phyloP scores from a whole-genome alignment of 2,329 filamentous ascomycete species.

The Pseudopithomyces maydicus region DNA sequence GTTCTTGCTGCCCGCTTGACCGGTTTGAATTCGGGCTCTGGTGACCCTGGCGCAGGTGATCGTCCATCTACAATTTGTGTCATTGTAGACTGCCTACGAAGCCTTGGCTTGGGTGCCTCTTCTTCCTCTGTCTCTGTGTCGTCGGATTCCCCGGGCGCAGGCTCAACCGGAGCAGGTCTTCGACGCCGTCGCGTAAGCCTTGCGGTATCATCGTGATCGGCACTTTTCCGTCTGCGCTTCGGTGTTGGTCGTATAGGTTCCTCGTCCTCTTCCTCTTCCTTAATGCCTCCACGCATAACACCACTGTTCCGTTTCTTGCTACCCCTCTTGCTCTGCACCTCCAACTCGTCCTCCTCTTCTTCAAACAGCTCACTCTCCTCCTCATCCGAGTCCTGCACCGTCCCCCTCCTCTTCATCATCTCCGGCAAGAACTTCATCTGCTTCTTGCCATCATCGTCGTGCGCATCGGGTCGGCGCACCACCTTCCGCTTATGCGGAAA shows the following conservation, averaged over 20 bases:
- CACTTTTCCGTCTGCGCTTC: slow-evolving; percentile 27
- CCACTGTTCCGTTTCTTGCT: slow-evolving; percentile 25
- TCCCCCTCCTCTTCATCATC: slow-evolving; percentile 22
- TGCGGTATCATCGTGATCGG: not conserved
- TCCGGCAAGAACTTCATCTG: slow-evolving; percentile 38
- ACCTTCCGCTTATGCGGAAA: slow-evolving; percentile 37
- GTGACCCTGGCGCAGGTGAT: slow-evolving; percentile 18
- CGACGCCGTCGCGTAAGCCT: slow-evolving; percentile 1
- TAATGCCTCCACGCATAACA: not conserved
- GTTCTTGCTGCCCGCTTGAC: slow-evolving; percentile 22
- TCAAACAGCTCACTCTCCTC: slow-evolving; percentile 17
- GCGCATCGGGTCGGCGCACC: slow-evolving; percentile 25
- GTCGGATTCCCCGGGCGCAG: not conserved
- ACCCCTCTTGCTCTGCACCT: slow-evolving; percentile 7
- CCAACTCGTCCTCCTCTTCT: not conserved
- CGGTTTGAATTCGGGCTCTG: slow-evolving; percentile 32
- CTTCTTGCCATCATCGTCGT: slow-evolving; percentile 25
- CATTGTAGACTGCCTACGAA: slow-evolving; percentile 42
- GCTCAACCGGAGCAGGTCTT: not conserved
- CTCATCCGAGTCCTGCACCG: slow-evolving; percentile 14
- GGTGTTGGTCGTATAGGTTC: slow-evolving; percentile 5
- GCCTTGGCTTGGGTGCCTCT: slow-evolving; percentile 8
- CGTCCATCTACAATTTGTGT: slow-evolving; percentile 38
- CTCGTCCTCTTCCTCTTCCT: slow-evolving; percentile 14
- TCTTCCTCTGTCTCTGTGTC: slow-evolving; percentile 6